Evolutionary conservation across 805 yeast species (phyloP).

Genomic region (Huiozyma sinensis): DNA sequence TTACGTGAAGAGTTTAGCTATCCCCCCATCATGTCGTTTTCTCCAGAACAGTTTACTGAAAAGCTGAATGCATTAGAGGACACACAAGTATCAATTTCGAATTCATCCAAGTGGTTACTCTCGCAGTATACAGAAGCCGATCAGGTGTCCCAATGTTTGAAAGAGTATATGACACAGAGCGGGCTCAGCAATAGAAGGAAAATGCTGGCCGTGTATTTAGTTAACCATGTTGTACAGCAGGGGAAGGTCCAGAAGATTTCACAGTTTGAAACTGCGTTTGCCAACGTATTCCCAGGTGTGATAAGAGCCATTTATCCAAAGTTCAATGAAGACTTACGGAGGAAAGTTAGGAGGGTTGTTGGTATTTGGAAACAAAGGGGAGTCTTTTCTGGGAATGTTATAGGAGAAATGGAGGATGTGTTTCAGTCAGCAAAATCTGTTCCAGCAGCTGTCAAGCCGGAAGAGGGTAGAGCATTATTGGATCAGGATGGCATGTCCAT

Average conservation of each 20-base stretch:
- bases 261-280: slow-evolving; percentile 22
- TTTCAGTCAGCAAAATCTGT: neutral
- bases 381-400: slow-evolving; percentile 29
- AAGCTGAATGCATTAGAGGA: slow-evolving; percentile 24
- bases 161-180: slow-evolving; percentile 14
- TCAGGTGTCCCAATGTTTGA: slow-evolving; percentile 21
- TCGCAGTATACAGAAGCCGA: slow-evolving; percentile 19
- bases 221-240: slow-evolving; percentile 28
- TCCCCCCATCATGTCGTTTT: slow-evolving; percentile 16
- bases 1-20: too few species aligned
- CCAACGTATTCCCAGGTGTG: slow-evolving; percentile 24
- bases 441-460: neutral
- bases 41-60: slow-evolving; percentile 19
- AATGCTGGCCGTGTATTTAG: slow-evolving; percentile 22
- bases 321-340: slow-evolving; percentile 34
- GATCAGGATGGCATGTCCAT: neutral
- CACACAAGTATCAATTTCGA: slow-evolving; percentile 26
- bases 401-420: neutral
- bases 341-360: slow-evolving; percentile 46
- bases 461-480: neutral
- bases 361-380: slow-evolving; percentile 56
- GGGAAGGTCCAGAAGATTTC: slow-evolving; percentile 22
- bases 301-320: slow-evolving; percentile 28
- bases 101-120: slow-evolving; percentile 26
- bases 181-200: slow-evolving; percentile 22